A percentile compares a stretch with the other conserved stretches of the same genome.
phyloP scores from a whole-genome alignment of 345 rosid genomes.

The Gossypium longicalyx region DNA sequence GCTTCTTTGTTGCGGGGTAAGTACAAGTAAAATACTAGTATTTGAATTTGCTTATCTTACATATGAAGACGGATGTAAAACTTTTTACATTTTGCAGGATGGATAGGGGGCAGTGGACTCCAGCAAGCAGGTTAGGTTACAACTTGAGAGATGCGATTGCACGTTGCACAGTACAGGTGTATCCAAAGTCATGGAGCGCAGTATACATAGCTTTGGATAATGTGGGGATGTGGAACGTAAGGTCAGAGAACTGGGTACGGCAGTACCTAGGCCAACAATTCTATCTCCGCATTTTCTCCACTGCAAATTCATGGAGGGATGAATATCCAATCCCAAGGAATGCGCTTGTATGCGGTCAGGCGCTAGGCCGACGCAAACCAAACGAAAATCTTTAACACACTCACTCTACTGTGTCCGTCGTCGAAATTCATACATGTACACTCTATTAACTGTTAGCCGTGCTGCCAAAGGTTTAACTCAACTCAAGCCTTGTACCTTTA shows the following conservation, averaged over 20 bases:
- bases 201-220: constrained; percentile 66
- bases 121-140: constrained; percentile 47
- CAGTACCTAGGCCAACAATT: constrained; percentile 73
- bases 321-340: constrained; percentile 63
- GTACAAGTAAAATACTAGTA: not conserved
- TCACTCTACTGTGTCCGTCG: not conserved
- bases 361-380: constrained; percentile 31
- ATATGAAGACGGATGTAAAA: not conserved
- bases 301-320: constrained; percentile 60
- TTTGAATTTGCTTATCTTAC: not conserved
- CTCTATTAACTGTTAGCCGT: not conserved
- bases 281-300: constrained; percentile 50
- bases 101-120: constrained; percentile 75
- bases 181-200: constrained; percentile 71
- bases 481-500: not conserved
- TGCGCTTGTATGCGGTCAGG: constrained; percentile 57
- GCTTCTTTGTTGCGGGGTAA: constrained; percentile 89
- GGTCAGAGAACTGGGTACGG: constrained; percentile 67
- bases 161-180: constrained; percentile 65
- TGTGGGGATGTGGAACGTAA: constrained; percentile 76
- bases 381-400: not conserved
- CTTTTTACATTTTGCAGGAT: constrained; percentile 31
- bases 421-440: not conserved
- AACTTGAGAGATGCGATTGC: constrained; percentile 59
- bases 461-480: not conserved